Conservation (phyloP, 1,284 basidiomycete genomes). For the Rhodotorula mucilaginosa region DNA sequence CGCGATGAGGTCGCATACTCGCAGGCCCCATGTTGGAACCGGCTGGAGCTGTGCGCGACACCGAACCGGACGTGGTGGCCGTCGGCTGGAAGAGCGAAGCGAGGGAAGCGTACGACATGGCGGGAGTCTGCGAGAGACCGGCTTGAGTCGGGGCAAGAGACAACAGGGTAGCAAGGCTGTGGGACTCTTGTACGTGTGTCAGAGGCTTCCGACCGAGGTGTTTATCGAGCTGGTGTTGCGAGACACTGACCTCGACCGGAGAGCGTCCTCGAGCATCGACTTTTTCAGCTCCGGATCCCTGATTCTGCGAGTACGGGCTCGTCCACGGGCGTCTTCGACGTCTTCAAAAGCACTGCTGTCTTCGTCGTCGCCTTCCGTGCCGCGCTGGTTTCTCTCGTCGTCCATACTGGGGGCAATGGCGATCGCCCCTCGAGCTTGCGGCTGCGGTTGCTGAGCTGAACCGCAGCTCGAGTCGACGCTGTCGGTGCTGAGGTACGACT, state of each 20-base stretch:
- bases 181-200: too few relatives aligned
- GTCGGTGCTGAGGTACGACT: conserved; percentile 3
- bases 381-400: conserved; percentile 14
- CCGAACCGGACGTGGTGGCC: background rate
- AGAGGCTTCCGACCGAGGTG: background rate
- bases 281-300: conserved; percentile 27
- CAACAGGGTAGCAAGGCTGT: conserved; percentile 30
- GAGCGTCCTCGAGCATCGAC: conserved; percentile 31
- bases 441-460: background rate
- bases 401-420: background rate
- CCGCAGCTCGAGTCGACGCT: background rate
- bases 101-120: conserved; percentile 24
- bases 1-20: background rate
- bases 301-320: conserved; percentile 22
- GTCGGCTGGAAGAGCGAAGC: conserved; percentile 19
- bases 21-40: background rate
- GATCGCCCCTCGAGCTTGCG: background rate
- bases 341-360: conserved; percentile 14
- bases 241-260: conserved; percentile 23
- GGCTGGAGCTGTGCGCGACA: background rate
- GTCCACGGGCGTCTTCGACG: conserved; percentile 16
- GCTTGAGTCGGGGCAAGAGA: conserved; percentile 25
- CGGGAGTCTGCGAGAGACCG: conserved; percentile 28
- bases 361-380: conserved; percentile 23
- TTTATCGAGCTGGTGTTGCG: background rate